Evolutionary conservation across 129 eudicot genomes (phyloP).

Genomic region (Ambrosia artemisiifolia): DNA sequence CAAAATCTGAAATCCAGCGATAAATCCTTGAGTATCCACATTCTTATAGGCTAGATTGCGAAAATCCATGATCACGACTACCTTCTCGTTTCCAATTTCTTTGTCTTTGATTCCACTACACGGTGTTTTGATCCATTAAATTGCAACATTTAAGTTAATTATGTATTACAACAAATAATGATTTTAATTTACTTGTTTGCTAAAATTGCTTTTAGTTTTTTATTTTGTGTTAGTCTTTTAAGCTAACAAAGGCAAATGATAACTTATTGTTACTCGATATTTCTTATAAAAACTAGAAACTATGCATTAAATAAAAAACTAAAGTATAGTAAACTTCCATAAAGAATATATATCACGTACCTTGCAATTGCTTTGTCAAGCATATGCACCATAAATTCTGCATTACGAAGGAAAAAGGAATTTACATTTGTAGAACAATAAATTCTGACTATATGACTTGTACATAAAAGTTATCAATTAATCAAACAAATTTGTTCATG

Average conservation of each 20-base stretch:
- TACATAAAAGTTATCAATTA: no score
- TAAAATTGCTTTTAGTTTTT: not conserved
- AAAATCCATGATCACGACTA: slow-evolving; percentile 55
- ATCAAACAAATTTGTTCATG: no score
- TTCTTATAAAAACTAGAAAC: not conserved
- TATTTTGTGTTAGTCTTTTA: not conserved
- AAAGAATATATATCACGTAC: slow-evolving; percentile 18
- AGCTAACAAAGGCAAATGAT: not conserved
- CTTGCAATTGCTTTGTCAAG: slow-evolving; percentile 75
- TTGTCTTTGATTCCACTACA: slow-evolving; percentile 53
- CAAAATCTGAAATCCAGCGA: slow-evolving; percentile 67
- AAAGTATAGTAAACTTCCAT: not conserved
- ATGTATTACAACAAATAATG: not conserved
- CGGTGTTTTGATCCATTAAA: slow-evolving; percentile 35
- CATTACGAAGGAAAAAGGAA: slow-evolving; percentile 5
- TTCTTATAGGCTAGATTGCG: slow-evolving; percentile 48
- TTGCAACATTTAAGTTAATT: not conserved
- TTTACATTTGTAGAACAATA: not conserved
- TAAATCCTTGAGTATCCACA: slow-evolving; percentile 62
- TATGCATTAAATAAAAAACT: not conserved
- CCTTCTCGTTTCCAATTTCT: slow-evolving; percentile 71
- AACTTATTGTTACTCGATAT: not conserved
- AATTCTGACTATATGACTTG: not conserved
- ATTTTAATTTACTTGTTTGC: not conserved
- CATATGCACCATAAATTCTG: slow-evolving; percentile 64